A percentile compares a stretch with the other conserved stretches of the same genome.
Evolutionary conservation across 2,329 filamentous ascomycete genomes (phyloP).

Genomic region (Monilinia vaccinii-corymbosi): DNA sequence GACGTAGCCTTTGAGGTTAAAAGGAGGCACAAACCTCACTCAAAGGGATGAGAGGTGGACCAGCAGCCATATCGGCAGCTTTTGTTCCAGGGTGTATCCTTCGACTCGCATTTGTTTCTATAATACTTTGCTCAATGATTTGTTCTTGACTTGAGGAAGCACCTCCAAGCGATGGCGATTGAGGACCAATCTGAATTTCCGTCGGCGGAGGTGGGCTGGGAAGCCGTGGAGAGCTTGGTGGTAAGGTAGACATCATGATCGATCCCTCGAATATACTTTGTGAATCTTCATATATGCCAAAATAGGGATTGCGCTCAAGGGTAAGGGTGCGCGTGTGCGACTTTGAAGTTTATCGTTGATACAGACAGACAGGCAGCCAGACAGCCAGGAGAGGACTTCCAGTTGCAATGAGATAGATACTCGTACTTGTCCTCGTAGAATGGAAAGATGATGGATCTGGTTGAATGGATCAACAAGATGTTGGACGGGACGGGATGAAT

Average conservation of each 20-base stretch:
- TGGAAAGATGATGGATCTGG: neutral
- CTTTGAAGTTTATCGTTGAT: neutral
- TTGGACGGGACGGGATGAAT: neutral
- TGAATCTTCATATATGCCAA: slow-evolving; percentile 1
- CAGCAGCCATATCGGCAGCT: slow-evolving; percentile 84
- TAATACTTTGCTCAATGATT: slow-evolving; percentile 47
- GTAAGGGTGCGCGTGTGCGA: no score
- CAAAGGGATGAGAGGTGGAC: slow-evolving; percentile 78
- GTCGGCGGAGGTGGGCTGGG: slow-evolving; percentile 91
- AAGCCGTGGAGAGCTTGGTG: slow-evolving; percentile 78
- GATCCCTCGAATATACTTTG: slow-evolving; percentile 15
- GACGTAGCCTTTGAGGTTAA: slow-evolving; percentile 5
- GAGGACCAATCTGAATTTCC: slow-evolving; percentile 82
- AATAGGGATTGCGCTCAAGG: neutral
- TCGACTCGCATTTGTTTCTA: slow-evolving; percentile 67
- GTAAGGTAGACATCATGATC: slow-evolving; percentile 43
- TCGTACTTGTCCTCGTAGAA: no score
- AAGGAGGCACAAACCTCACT: slow-evolving; percentile 55
- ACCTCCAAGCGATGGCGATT: slow-evolving; percentile 59
- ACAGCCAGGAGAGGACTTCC: no score
- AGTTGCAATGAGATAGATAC: no score
- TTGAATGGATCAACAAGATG: neutral
- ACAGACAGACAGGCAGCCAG: no score
- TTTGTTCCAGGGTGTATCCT: slow-evolving; percentile 89
- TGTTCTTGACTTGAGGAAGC: slow-evolving; percentile 51